These are phyloP conservation scores for Prototheca cutis DNA, from an alignment of 163 green algal genomes.

Conservation along the genomic window DNA sequence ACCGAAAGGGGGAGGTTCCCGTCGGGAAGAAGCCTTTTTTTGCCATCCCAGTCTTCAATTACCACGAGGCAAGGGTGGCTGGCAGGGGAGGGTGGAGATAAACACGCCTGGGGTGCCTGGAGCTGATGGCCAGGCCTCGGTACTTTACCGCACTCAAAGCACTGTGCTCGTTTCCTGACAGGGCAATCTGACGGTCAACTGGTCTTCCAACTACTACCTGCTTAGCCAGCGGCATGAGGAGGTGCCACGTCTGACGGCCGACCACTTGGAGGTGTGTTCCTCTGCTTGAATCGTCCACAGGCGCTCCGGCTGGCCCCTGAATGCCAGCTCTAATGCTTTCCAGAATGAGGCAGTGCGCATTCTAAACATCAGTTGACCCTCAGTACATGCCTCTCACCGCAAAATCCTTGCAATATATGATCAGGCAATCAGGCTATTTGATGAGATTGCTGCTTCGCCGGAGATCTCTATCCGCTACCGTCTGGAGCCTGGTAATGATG, in stretches of 20 bases:
- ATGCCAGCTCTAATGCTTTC: no score
- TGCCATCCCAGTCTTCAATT: slow-evolving; percentile 65
- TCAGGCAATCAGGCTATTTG: slow-evolving; percentile 48
- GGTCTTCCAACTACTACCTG: slow-evolving; percentile 42
- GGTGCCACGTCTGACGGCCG: slow-evolving; percentile 49
- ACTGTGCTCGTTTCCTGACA: no score
- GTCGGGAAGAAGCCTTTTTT: slow-evolving; percentile 60
- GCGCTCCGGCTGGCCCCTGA: no score
- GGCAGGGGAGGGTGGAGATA: background rate
- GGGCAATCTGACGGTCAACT: slow-evolving; percentile 52
- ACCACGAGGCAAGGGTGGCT: slow-evolving; percentile 22
- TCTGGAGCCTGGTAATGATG: slow-evolving; percentile 42
- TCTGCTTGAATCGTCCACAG: slow-evolving; percentile 20
- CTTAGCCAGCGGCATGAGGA: slow-evolving; percentile 55
- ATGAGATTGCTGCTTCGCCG: slow-evolving; percentile 42
- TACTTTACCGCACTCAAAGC: no score
- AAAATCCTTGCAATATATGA: no score
- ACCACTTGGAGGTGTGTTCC: slow-evolving; percentile 19
- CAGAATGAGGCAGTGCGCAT: no score
- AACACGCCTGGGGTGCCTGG: background rate
- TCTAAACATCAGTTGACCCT: no score
- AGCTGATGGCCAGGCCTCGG: no score
- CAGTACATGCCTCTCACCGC: no score
- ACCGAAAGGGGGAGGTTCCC: slow-evolving; percentile 72
- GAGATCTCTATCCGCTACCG: slow-evolving; percentile 52